A percentile compares a stretch with the other conserved stretches of the same genome.
These are phyloP conservation scores for Lactuca sativa DNA, from an alignment of 129 eudicot genomes.

Conservation along the genomic window DNA sequence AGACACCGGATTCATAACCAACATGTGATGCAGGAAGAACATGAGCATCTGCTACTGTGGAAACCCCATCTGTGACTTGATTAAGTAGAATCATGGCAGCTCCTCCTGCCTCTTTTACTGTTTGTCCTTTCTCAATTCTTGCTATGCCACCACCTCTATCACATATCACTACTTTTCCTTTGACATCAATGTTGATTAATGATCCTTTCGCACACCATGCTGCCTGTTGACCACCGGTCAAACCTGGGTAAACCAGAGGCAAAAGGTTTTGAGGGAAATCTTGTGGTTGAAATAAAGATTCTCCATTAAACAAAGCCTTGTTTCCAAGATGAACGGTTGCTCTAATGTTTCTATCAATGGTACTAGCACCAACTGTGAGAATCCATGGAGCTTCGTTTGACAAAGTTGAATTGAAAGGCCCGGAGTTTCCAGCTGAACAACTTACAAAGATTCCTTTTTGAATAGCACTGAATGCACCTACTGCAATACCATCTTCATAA, in stretches of 20 bases:
- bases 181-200: conserved; percentile 10
- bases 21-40: conserved; percentile 39
- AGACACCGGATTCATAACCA: conserved; percentile 6
- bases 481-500: conserved; percentile 34
- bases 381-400: conserved; percentile 48
- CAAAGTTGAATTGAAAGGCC: conserved; percentile 31
- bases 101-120: conserved; percentile 41
- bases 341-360: conserved; percentile 35
- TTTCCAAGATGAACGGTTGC: conserved; percentile 35
- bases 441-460: conserved; percentile 39
- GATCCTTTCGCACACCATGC: conserved; percentile 33
- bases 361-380: conserved; percentile 40
- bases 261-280: conserved; percentile 16
- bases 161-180: conserved; percentile 36
- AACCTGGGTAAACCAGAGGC: conserved; percentile 34
- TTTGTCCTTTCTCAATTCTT: conserved; percentile 31
- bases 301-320: conserved; percentile 28
- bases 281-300: conserved; percentile 36
- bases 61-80: conserved; percentile 13
- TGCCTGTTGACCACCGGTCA: conserved; percentile 24
- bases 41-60: conserved; percentile 36
- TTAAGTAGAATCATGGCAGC: conserved; percentile 36
- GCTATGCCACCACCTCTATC: conserved; percentile 29
- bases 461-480: conserved; percentile 38
- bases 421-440: conserved; percentile 38